phyloP scores from a whole-genome alignment of 192 early-diverging fungal species.

The Mortierella alpina region DNA sequence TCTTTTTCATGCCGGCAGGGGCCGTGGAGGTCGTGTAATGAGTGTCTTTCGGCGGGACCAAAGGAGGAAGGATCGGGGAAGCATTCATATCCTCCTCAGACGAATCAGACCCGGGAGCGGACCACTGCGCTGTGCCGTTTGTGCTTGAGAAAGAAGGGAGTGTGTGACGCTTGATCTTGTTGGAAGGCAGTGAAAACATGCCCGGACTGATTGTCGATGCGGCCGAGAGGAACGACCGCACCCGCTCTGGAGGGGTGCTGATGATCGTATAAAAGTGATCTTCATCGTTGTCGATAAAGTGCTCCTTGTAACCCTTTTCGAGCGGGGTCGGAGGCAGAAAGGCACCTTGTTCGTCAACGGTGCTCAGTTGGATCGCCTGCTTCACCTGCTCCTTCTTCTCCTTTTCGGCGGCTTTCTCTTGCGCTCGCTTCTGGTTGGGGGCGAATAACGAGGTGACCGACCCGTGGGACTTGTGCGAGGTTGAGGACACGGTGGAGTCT shows the following conservation, averaged over 20 bases:
- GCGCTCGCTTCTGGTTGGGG: constrained; percentile 16
- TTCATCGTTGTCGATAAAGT: constrained; percentile 40
- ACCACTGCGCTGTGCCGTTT: background rate
- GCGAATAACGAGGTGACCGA: constrained; percentile 19
- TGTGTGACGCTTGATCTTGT: constrained; percentile 39
- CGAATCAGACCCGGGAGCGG: background rate
- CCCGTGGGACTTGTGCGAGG: background rate
- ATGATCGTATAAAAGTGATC: constrained; percentile 46
- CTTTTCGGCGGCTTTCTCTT: constrained; percentile 36
- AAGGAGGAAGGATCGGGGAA: background rate
- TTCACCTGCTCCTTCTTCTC: constrained; percentile 44
- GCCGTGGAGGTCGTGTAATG: constrained; percentile 5
- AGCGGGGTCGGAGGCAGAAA: constrained; percentile 30
- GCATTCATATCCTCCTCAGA: constrained; percentile 9
- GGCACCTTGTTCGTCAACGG: constrained; percentile 26
- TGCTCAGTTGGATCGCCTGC: constrained; percentile 36
- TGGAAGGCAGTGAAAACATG: constrained; percentile 36
- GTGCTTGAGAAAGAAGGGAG: constrained; percentile 5
- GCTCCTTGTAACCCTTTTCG: constrained; percentile 42
- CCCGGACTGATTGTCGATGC: constrained; percentile 35
- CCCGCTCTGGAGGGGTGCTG: constrained; percentile 32
- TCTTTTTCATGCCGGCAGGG: background rate
- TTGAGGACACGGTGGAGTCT: background rate
- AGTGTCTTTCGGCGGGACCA: constrained; percentile 34
- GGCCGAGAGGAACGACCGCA: constrained; percentile 35